Percentiles rank a stretch among this genome's conserved stretches.
These are phyloP conservation scores for Nematodospora anomalae DNA, from an alignment of 1,139 yeast genomes.

Conservation along the genomic window DNA sequence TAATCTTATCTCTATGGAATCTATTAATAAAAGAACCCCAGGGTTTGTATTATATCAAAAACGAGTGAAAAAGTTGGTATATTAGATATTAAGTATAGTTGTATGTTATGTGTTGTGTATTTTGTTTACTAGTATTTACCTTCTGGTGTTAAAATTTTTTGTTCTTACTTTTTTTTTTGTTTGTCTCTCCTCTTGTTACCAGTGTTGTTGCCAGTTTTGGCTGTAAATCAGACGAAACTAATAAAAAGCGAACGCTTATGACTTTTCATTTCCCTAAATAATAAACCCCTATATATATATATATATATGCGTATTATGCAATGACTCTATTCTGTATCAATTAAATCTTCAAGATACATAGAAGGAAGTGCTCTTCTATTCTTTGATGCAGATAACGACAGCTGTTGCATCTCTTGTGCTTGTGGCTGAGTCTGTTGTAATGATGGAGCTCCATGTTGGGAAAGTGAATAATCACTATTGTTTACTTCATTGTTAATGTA, in stretches of 20 bases:
- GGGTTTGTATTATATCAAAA: neutral
- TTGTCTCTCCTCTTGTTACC: neutral
- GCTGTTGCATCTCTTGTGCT: slow-evolving; percentile 17
- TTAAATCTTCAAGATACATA: slow-evolving; percentile 57
- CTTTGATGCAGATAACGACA: slow-evolving; percentile 10
- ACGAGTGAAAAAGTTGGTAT: neutral
- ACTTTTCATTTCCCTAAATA: neutral
- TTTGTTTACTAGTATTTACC: neutral
- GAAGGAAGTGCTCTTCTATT: slow-evolving; percentile 50
- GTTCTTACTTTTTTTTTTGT: neutral
- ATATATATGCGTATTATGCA: neutral
- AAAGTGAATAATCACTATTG: slow-evolving; percentile 36
- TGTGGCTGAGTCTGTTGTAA: slow-evolving; percentile 5
- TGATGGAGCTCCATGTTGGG: slow-evolving; percentile 14
- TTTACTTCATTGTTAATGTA: slow-evolving; percentile 37
- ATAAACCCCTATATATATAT: neutral
- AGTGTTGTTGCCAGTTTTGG: neutral
- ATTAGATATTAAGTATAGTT: neutral
- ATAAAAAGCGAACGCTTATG: neutral
- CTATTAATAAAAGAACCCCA: no score
- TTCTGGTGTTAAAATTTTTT: neutral
- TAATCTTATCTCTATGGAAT: no score
- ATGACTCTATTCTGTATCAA: slow-evolving; percentile 35
- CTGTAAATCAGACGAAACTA: neutral
- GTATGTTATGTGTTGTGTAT: slow-evolving; percentile 1